Evolutionary conservation across 768 basidiomycete genomes (phyloP).

Genomic region (Amanita molliuscula): DNA sequence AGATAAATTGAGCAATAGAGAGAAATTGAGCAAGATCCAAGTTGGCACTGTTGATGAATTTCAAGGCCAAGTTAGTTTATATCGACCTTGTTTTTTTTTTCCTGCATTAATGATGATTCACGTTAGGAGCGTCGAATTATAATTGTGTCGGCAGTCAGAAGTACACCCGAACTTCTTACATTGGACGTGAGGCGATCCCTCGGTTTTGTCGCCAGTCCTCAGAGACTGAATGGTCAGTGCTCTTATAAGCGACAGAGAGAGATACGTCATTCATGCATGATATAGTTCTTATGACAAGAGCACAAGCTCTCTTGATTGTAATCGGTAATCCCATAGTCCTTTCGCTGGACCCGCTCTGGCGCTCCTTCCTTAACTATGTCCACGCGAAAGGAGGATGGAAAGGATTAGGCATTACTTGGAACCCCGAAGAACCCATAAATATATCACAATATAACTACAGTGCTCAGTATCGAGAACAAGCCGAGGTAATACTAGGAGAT

Average conservation of each 20-base stretch:
- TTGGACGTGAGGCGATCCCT: conserved; percentile 47
- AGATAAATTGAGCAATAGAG: conserved; percentile 20
- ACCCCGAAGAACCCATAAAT: conserved; percentile 1
- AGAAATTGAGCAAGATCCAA: conserved; percentile 30
- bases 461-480: neutral
- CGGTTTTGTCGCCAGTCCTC: conserved; percentile 47
- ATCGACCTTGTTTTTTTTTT: conserved; percentile 14
- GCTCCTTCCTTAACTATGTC: conserved; percentile 48
- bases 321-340: conserved; percentile 51
- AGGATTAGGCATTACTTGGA: conserved; percentile 1
- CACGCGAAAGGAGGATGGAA: conserved; percentile 41
- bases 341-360: conserved; percentile 54
- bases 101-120: conserved; percentile 17
- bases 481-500: neutral
- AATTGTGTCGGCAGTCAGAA: conserved; percentile 49
- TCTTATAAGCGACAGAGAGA: neutral
- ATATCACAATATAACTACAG: neutral
- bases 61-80: conserved; percentile 45
- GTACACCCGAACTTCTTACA: conserved; percentile 40
- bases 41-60: conserved; percentile 64
- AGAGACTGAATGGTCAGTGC: conserved; percentile 47
- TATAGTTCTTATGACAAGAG: conserved; percentile 51
- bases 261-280: neutral
- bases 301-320: conserved; percentile 48
- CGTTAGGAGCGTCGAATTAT: conserved; percentile 44